Base-by-base conservation (phyloP, 371 early-diverging fungal genomes). In the Mortierella polycephala region DNA sequence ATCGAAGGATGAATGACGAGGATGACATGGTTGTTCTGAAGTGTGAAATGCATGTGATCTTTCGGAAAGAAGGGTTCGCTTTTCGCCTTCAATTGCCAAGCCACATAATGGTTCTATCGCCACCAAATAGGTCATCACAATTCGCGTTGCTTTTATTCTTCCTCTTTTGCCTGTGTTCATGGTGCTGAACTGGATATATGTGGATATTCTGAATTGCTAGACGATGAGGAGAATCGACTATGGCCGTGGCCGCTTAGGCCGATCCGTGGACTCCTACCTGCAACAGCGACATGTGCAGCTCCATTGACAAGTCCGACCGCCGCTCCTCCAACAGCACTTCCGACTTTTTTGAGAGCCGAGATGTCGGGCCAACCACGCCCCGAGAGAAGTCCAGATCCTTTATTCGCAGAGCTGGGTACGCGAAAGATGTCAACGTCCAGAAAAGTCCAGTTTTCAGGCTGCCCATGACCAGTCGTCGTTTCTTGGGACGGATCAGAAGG, bases 401-500 rank as follows among this genome's bases (percentile, higher is more conserved):
- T 60, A 41, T 69, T 72, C n/a, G 46, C 60, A 5, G 79, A 69
- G 54, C 63, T 72, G 5, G 79, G 79, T 1, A 72, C 66, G 12
- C 69, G 69, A 7, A 61, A 67, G 6, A 59, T 72, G 53, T 79
- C 79, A 2, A 79, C 59, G 23, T 72, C 79, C 18, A 79, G 57
- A 54, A 79, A 69, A 0, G 79, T 79, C 79, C 79, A 79, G 60
- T 79, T 79, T 55, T 79, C 79, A 20, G 79, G 64, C 42, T 76
- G 67, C 1, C 60, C 55, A 12, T 60, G 71, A 14, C 41, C 45
- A 2, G 21, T 60, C 51, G 9, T 18, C 18, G 67, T 14, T 13
- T 41, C 46, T 44, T 40, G 30, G 14, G 61, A 44, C 13, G 56
- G 16, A 18, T 54, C 60, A 18, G 46, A 45, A 12, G 40, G 18